These are phyloP conservation scores for Tolypocladium guangdongense DNA, from an alignment of 2,329 filamentous ascomycete species.

Conservation along the genomic window DNA sequence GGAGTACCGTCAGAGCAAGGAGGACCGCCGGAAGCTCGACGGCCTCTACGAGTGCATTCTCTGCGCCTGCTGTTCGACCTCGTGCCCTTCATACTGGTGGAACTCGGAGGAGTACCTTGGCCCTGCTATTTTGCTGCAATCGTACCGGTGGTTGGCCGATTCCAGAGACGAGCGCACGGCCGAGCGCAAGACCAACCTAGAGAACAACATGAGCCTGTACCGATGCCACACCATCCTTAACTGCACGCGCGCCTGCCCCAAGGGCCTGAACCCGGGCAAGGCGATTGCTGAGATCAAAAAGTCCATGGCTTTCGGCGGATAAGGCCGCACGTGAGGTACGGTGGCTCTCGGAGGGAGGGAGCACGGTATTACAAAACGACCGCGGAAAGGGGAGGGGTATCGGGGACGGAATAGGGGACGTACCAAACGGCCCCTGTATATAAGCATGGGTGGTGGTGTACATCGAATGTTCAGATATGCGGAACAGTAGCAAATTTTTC, in stretches of 20 bases:
- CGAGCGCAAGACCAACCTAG: slow-evolving; percentile 80
- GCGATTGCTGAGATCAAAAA: slow-evolving; percentile 99
- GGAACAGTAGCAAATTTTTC: neutral
- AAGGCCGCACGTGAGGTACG: slow-evolving; percentile 2
- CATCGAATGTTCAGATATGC: neutral
- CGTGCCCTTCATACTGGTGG: slow-evolving; percentile 99
- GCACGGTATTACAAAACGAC: too few species aligned
- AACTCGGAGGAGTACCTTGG: slow-evolving; percentile 98
- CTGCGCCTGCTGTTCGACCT: slow-evolving; percentile 97
- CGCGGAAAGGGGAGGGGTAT: neutral
- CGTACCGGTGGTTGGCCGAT: slow-evolving; percentile 94
- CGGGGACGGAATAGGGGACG: neutral
- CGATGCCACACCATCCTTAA: slow-evolving; percentile 99
- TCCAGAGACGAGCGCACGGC: slow-evolving; percentile 83
- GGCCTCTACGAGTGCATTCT: slow-evolving; percentile 99
- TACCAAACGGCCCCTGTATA: neutral
- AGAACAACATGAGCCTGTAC: slow-evolving; percentile 99
- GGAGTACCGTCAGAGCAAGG: slow-evolving; percentile 84
- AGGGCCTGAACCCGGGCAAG: slow-evolving; percentile 91
- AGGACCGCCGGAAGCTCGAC: slow-evolving; percentile 91
- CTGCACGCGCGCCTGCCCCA: slow-evolving; percentile 95
- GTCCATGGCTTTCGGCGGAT: slow-evolving; percentile 58
- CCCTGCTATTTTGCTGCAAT: slow-evolving; percentile 91
- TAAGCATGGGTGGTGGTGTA: neutral
- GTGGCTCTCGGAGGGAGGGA: neutral